These are phyloP conservation scores for Russula sp. DNA, from an alignment of 768 basidiomycete genomes.

Conservation along the genomic window DNA sequence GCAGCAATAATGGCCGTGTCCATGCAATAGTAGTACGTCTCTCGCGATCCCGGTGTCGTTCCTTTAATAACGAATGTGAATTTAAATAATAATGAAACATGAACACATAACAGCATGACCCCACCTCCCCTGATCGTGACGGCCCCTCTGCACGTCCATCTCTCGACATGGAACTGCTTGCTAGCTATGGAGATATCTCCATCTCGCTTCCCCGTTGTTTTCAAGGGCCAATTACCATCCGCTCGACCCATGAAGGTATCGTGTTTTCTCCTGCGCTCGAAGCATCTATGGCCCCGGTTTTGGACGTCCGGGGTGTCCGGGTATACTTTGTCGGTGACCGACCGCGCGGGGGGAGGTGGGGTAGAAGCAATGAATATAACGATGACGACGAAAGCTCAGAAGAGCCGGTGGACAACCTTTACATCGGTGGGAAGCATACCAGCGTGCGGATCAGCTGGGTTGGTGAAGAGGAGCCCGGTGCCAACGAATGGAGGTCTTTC, in stretches of 20 bases:
- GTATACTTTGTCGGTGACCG: conserved; percentile 8
- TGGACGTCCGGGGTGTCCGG: background rate
- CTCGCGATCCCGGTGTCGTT: too few species aligned
- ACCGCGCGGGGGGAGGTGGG: background rate
- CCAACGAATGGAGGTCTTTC: background rate
- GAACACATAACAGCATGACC: background rate
- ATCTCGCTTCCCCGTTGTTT: conserved; percentile 4
- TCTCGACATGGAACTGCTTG: background rate
- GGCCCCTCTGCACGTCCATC: background rate
- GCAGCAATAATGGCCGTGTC: background rate
- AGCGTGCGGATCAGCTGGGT: conserved; percentile 1
- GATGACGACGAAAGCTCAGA: background rate
- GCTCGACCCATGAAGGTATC: background rate
- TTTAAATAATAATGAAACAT: too few species aligned
- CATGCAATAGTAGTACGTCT: conserved; percentile 3
- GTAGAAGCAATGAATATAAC: background rate
- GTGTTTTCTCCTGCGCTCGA: background rate
- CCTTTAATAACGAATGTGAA: too few species aligned
- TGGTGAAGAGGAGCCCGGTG: background rate
- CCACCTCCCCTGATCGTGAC: too few species aligned
- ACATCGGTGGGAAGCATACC: background rate
- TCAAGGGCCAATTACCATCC: conserved; percentile 2
- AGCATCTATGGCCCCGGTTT: background rate
- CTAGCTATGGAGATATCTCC: background rate
- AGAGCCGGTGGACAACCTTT: background rate